Base-by-base conservation (phyloP, 495 filamentous ascomycete species). In the Aspergillus panamensis region DNA sequence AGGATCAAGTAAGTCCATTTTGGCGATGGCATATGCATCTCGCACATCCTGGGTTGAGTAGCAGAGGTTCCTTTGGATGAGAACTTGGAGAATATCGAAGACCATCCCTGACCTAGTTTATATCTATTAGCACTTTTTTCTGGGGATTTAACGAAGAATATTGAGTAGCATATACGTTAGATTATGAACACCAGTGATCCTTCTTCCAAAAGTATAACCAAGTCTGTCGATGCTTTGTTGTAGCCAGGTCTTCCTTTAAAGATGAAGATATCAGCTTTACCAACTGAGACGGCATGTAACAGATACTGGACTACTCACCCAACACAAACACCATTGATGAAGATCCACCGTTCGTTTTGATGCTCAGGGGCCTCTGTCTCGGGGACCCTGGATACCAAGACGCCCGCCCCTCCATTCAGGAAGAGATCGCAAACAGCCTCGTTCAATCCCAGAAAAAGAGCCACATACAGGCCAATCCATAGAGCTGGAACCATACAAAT, bases 181-280 rank as follows among this genome's bases (percentile, higher is more conserved):
- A 64, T 94, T 96, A 59, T 92, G 91, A n/a, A 95, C 80, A n/a
- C 90, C 91, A 0, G 82, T 78, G 19, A 96, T 71, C 2, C 81
- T 85, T 7, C 91, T 80, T 50, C 87, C 84, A 65, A 95, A 96
- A 30, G 86, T 91, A 48, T 83, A 69, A 0, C 88, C 83, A 9
- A 94, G 71, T 10, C 86, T 80, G 65, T 96, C 80, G 53, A 93
- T 73, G 60, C 90, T 91, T 45, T 69, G 75, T 70, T 88, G 82
- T 12, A 89, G 70, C 86, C 66, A 75, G 63, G 55, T 72, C 20
- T 62, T 49, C 10, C 73, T 76, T 19, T 10, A 52, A 7, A 43
- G 12, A 17, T 17, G 49, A 3, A 17, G 20, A 51, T 30, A 16
- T 57, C n/a, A 52, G 57, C 31, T 4, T 43, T 55, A 14, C 40